Percentiles rank a stretch among this genome's conserved stretches.
phyloP scores from a whole-genome alignment of 441 rosid species.

The Eutrema salsugineum region DNA sequence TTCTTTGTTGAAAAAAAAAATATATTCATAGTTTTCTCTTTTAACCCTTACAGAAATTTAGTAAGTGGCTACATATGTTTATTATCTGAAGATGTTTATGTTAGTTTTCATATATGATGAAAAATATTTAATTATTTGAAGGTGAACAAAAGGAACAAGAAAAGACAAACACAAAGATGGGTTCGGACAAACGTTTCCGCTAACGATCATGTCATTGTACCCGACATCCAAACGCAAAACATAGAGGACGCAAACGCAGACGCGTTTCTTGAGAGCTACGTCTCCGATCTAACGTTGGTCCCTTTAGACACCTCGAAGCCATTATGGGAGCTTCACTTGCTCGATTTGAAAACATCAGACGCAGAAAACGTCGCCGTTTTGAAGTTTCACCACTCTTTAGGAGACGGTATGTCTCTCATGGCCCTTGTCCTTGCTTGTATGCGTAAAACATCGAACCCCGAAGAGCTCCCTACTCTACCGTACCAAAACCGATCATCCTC shows the following conservation, averaged over 20 bases:
- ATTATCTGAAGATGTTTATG: neutral
- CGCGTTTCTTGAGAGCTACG: conserved; percentile 40
- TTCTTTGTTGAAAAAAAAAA: too few relatives aligned
- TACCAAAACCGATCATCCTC: conserved; percentile 14
- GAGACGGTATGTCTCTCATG: conserved; percentile 50
- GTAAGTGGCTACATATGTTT: neutral
- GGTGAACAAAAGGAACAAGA: conserved; percentile 16
- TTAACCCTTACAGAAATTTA: neutral
- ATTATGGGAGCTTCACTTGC: conserved; percentile 48
- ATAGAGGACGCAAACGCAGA: conserved; percentile 22
- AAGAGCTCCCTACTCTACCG: conserved; percentile 40
- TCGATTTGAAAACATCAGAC: conserved; percentile 35
- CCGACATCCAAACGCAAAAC: conserved; percentile 14
- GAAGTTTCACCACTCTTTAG: conserved; percentile 45
- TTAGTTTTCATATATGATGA: neutral
- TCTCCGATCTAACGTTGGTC: conserved; percentile 31
- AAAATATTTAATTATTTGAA: neutral
- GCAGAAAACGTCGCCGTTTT: conserved; percentile 39
- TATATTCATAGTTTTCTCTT: neutral
- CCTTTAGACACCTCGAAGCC: conserved; percentile 45
- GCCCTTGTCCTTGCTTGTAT: conserved; percentile 47
- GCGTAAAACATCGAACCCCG: conserved; percentile 35
- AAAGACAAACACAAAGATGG: conserved; percentile 40
- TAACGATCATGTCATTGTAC: conserved; percentile 25
- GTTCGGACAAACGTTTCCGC: conserved; percentile 37